Evolutionary conservation across 805 yeast species (phyloP).

Genomic region (Clavispora phyllophila): DNA sequence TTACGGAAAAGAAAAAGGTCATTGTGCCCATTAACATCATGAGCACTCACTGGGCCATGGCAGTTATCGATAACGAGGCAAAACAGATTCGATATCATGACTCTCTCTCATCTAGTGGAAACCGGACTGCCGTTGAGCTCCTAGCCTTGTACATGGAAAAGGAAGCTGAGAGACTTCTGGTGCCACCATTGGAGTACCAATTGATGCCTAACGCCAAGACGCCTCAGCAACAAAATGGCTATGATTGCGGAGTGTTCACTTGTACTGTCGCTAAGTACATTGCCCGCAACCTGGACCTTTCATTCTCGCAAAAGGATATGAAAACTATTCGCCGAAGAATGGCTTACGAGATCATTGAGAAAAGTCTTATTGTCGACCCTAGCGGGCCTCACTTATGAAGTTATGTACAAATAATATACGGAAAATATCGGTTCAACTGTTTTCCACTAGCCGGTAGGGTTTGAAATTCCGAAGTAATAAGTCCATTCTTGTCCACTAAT

Average conservation of each 20-base stretch:
- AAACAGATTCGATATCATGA: conserved; percentile 69
- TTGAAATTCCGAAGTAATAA: too few relatives aligned
- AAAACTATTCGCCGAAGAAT: conserved; percentile 57
- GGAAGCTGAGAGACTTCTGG: conserved; percentile 53
- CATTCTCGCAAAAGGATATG: conserved; percentile 68
- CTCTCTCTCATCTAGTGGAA: conserved; percentile 54
- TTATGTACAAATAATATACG: background rate
- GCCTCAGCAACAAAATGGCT: conserved; percentile 88
- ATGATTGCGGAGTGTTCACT: conserved; percentile 92
- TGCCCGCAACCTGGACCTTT: conserved; percentile 44
- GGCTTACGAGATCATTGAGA: conserved; percentile 53
- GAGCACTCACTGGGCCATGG: conserved; percentile 89
- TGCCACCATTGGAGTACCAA: conserved; percentile 18
- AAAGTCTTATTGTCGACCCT: conserved; percentile 20
- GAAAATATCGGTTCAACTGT: background rate
- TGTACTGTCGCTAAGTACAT: conserved; percentile 70
- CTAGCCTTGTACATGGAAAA: conserved; percentile 58
- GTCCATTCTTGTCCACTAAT: too few relatives aligned
- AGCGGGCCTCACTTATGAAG: conserved; percentile 9
- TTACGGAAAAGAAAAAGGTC: conserved; percentile 58
- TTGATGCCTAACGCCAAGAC: conserved; percentile 30
- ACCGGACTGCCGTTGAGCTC: conserved; percentile 36
- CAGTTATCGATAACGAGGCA: conserved; percentile 61
- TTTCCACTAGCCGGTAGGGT: background rate
- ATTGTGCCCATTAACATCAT: conserved; percentile 82